phyloP scores from a whole-genome alignment of 495 filamentous ascomycete species.

The Aspergillus homomorphus region DNA sequence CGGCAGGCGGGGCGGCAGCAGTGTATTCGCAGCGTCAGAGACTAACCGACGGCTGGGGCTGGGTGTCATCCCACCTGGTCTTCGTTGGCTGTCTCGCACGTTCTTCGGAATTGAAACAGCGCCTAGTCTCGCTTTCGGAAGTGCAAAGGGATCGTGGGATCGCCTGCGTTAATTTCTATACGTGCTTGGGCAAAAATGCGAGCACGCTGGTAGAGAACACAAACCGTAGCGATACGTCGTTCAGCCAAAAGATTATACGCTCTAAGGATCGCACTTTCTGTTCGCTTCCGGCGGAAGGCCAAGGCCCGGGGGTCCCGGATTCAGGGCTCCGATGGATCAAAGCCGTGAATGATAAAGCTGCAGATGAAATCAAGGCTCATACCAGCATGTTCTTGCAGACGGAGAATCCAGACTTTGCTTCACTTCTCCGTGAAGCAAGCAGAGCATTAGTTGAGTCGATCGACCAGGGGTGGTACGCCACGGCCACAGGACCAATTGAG shows the following conservation, averaged over 20 bases:
- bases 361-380: constrained; percentile 79
- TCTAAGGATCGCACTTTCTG: constrained; percentile 76
- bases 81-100: constrained; percentile 88
- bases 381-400: constrained; percentile 81
- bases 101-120: constrained; percentile 67
- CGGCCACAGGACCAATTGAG: constrained; percentile 28
- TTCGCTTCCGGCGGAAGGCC: constrained; percentile 61
- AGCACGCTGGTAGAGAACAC: constrained; percentile 34
- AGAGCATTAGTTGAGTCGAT: constrained; percentile 52
- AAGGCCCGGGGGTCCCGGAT: constrained; percentile 24
- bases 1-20: constrained; percentile 83
- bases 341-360: constrained; percentile 72
- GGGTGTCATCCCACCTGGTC: constrained; percentile 90
- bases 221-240: constrained; percentile 25
- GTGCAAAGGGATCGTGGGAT: constrained; percentile 55
- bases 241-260: constrained; percentile 41
- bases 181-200: constrained; percentile 68
- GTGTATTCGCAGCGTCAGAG: constrained; percentile 81
- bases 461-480: constrained; percentile 42
- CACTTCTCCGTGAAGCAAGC: constrained; percentile 63
- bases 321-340: constrained; percentile 55
- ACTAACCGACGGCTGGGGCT: constrained; percentile 65
- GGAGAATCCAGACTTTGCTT: constrained; percentile 75
- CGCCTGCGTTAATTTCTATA: constrained; percentile 79
- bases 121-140: constrained; percentile 55